Evolutionary conservation across 2,329 filamentous ascomycete genomes (phyloP), one percentile per base, ranked within the genome.

Genomic region (Aspergillus pseudoterreus): DNA sequence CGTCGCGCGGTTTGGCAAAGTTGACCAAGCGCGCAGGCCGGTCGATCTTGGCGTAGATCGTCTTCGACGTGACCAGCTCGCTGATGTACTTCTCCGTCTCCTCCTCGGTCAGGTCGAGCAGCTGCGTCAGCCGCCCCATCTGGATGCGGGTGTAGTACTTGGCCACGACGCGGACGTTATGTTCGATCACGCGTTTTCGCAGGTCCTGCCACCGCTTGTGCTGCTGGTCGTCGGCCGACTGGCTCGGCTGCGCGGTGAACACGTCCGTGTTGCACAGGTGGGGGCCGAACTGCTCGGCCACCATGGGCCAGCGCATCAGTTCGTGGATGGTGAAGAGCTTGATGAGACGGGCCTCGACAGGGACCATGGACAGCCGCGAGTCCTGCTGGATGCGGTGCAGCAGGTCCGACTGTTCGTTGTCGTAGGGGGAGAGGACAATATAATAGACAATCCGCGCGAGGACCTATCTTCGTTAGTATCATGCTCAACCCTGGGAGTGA

Each of bases 31-130:
- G 83, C 5, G 94, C 94, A 0, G 94, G 94, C 44, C 94, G 84
- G 71, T 99, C 94, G 64, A 99, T 99, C 75, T 95, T 95, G 57
- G 94, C 94, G 66, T 94, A 96, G 57, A 99, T 92, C 6, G 94
- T 99, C 84, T 97, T 97, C 59, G 89, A 91, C 39, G 92, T 96
- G 45, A 99, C 94, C 55, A 99, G 79, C 64, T 99, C 90, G 71
- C 90, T 95, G 66, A 99, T 96, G 78, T 97, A 97, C 80, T 95
- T 96, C 76, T 99, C 94, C 9, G 94, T 97, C 79, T 99, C 94
- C 54, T 95, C 90, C 70, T 95, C 91, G 1, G 87, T 87, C 60
- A 99, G 79, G 69, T 99, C 94, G 51, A 99, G 84, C 27, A 99
- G 83, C 71, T 94, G 82, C 6, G 91, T 96, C 55, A 99, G 79